These are phyloP conservation scores for Xerocomellus chrysenteron DNA, from an alignment of 768 basidiomycete species.

Conservation along the genomic window DNA sequence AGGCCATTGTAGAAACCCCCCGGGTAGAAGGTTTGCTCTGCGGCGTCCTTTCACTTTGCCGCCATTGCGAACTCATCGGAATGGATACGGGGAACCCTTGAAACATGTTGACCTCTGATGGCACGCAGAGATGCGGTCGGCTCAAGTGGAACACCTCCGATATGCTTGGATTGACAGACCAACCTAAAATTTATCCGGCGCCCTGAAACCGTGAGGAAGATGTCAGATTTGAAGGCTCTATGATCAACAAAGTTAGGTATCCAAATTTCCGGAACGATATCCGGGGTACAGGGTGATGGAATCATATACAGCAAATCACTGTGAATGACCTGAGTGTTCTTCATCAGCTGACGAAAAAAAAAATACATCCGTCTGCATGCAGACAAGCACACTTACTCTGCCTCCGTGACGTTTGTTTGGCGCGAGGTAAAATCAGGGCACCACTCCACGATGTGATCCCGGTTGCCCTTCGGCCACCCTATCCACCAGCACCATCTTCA, in stretches of 20 bases:
- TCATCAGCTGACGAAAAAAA: slow-evolving; percentile 8
- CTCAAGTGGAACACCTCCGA: slow-evolving; percentile 1
- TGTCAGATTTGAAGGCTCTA: background rate
- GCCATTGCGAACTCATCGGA: background rate
- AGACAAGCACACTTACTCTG: slow-evolving; percentile 6
- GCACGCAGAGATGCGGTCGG: background rate
- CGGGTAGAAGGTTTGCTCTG: background rate
- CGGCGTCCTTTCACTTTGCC: background rate
- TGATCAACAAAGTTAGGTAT: slow-evolving; percentile 2
- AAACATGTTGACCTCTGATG: slow-evolving; percentile 1
- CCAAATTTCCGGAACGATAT: slow-evolving; percentile 3
- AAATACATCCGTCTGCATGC: background rate
- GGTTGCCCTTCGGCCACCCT: background rate
- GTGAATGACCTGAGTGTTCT: slow-evolving; percentile 5
- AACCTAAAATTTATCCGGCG: background rate
- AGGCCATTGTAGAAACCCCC: background rate
- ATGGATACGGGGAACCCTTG: background rate
- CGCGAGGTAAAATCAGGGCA: background rate
- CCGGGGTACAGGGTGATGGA: slow-evolving; percentile 15
- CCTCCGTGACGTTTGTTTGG: background rate
- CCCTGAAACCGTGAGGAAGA: slow-evolving; percentile 5
- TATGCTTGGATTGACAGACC: background rate
- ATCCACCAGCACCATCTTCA: slow-evolving; percentile 40
- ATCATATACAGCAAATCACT: slow-evolving; percentile 7
- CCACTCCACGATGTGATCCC: background rate